Evolutionary conservation across 169 alveolate genomes (phyloP), one percentile per base, ranked within the genome.

Genomic region (Plasmodium coatneyi): DNA sequence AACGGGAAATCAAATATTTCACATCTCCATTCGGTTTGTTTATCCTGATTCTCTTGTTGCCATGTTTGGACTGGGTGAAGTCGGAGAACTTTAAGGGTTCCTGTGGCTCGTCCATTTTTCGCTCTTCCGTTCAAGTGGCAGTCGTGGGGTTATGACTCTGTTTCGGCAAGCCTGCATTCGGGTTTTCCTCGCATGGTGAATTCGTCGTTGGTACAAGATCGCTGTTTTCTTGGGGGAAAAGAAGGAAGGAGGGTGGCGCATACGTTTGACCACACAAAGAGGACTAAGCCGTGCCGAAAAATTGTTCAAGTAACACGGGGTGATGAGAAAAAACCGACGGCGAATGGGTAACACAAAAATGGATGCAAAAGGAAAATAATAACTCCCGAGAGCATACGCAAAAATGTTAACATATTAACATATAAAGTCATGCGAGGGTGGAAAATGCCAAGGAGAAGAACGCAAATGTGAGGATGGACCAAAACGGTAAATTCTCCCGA

Each of bases 1-100:
- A 91, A 6, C 95, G 82, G 19, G 95, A 91, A 81, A 91, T 76
- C 34, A 91, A 39, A 81, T 71, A 81, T 81, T 80, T 91, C 34
- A 39, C 60, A 81, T 49, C 52, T 25, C 39, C 95, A 66, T 74
- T 49, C 5, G 84, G 28, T 56, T 91, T 91, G 60, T 91, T 91
- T 43, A 91, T 91, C 32, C 95, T 80, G 52, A 91, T 14, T 46
- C 95, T 70, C 39, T 72, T 91, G 34, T 91, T 91, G 9, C 92
- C 92, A 81, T 30, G 30, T 91, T 91, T 82, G 84, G 95, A 78
- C 83, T 52, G 56, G 28, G 76, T 46, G 46, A 91, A 81, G 82
- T 91, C 95, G 9, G 91, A 81, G 78, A 66, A 80, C 54, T 91
- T 80, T 46, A 91, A 36, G n/a, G 84, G 25, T n/a, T 74, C 87